These are phyloP conservation scores for Diddensiella transvaalensis DNA, from an alignment of 805 yeast genomes.

Conservation along the genomic window DNA sequence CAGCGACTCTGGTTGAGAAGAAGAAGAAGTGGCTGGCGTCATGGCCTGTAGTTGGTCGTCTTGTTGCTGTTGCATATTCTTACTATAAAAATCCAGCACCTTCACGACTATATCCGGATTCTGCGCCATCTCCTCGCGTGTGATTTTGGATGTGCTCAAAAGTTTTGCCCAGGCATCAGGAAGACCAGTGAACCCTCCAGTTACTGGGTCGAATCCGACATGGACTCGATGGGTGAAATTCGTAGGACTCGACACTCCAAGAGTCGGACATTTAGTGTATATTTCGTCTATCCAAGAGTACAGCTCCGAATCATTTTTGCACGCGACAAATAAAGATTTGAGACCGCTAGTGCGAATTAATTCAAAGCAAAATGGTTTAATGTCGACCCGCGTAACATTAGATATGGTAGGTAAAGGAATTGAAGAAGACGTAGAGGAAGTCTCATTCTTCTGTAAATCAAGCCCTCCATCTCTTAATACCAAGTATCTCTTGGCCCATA, in stretches of 20 bases:
- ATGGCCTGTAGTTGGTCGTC: background rate
- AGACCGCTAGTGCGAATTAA: constrained; percentile 44
- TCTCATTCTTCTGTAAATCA: constrained; percentile 69
- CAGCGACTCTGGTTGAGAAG: background rate
- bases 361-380: constrained; percentile 80
- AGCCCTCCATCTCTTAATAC: constrained; percentile 72
- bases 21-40: background rate
- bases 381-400: constrained; percentile 62
- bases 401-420: constrained; percentile 58
- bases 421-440: constrained; percentile 26
- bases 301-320: constrained; percentile 75
- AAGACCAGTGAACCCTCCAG: constrained; percentile 86
- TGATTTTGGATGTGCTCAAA: constrained; percentile 79
- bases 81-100: constrained; percentile 71
- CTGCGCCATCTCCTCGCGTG: constrained; percentile 80
- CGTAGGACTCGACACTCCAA: constrained; percentile 81
- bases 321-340: constrained; percentile 67
- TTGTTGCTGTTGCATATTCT: constrained; percentile 11
- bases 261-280: constrained; percentile 39
- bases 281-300: constrained; percentile 90
- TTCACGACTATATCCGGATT: constrained; percentile 95
- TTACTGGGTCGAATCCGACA: constrained; percentile 80
- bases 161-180: constrained; percentile 91
- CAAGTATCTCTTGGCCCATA: constrained; percentile 89
- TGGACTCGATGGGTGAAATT: constrained; percentile 95